Evolutionary conservation across 169 alveolate species (phyloP).

Genomic region (Plasmodium vinckei): DNA sequence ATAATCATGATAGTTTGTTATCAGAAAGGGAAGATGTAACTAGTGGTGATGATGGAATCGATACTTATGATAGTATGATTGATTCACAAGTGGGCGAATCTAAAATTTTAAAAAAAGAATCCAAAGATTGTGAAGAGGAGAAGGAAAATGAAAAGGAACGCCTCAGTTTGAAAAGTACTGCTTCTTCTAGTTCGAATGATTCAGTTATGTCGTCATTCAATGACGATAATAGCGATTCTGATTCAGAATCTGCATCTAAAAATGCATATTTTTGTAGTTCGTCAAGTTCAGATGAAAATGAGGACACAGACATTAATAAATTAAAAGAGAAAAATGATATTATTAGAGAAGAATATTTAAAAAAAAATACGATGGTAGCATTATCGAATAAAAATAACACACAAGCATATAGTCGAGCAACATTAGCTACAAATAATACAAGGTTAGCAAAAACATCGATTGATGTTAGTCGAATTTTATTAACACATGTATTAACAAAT

Average conservation of each 20-base stretch:
- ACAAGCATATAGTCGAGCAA: conserved; percentile 63
- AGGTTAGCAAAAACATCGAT: conserved; percentile 49
- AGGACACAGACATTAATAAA: conserved; percentile 28
- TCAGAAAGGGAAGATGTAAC: not conserved
- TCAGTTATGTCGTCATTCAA: conserved; percentile 17
- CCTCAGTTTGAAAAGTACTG: not conserved
- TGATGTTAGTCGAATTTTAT: conserved; percentile 54
- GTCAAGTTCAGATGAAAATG: conserved; percentile 40
- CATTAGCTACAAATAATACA: conserved; percentile 55
- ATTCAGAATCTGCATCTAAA: no score
- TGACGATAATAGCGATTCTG: not conserved
- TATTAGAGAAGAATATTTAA: conserved; percentile 56
- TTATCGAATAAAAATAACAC: conserved; percentile 41
- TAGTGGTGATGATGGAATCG: not conserved
- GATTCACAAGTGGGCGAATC: not conserved
- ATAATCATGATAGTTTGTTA: not conserved
- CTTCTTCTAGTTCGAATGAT: conserved; percentile 6
- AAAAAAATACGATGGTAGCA: conserved; percentile 50
- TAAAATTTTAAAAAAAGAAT: not conserved
- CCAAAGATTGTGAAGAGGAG: conserved; percentile 19
- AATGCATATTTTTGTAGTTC: conserved; percentile 11
- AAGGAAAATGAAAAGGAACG: conserved; percentile 14
- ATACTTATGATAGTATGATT: not conserved
- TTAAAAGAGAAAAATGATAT: conserved; percentile 66
- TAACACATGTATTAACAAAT: conserved; percentile 59